phyloP scores from a whole-genome alignment of 2,329 filamentous ascomycete genomes.

The Apiospora malaysiana region DNA sequence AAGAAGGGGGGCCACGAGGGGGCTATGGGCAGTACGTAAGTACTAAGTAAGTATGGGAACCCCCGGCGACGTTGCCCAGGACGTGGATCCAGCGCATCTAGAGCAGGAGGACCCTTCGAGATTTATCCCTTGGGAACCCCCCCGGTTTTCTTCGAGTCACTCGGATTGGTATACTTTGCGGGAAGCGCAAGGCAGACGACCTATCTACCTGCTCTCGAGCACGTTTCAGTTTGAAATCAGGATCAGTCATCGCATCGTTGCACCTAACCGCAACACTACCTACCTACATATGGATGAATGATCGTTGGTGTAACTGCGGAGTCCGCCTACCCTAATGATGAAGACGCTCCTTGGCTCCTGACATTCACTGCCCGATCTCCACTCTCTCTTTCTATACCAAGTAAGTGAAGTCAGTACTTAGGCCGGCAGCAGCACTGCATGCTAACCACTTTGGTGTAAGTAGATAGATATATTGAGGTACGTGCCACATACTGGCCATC shows the following conservation, averaged over 20 bases:
- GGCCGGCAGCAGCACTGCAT: no score
- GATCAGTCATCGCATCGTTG: conserved; percentile 10
- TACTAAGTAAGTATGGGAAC: neutral
- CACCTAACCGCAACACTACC: neutral
- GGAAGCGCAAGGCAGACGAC: neutral
- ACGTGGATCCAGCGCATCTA: neutral
- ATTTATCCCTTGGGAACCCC: neutral
- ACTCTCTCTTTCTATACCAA: conserved; percentile 13
- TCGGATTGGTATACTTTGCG: neutral
- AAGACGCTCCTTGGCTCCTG: neutral
- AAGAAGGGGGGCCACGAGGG: neutral
- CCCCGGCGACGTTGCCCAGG: conserved; percentile 9
- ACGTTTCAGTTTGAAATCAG: neutral
- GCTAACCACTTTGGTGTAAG: neutral
- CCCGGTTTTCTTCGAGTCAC: conserved; percentile 7
- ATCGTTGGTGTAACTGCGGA: conserved; percentile 18
- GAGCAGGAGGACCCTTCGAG: conserved; percentile 10
- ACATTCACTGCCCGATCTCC: conserved; percentile 12
- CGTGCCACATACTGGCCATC: neutral
- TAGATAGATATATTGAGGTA: no score
- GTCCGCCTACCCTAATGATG: conserved; percentile 1
- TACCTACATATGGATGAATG: neutral
- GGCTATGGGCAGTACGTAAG: neutral
- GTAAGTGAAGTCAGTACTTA: neutral
- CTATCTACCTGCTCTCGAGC: no score